Conservation (phyloP, 495 filamentous ascomycete species). For the Penicillium psychrofluorescens region DNA sequence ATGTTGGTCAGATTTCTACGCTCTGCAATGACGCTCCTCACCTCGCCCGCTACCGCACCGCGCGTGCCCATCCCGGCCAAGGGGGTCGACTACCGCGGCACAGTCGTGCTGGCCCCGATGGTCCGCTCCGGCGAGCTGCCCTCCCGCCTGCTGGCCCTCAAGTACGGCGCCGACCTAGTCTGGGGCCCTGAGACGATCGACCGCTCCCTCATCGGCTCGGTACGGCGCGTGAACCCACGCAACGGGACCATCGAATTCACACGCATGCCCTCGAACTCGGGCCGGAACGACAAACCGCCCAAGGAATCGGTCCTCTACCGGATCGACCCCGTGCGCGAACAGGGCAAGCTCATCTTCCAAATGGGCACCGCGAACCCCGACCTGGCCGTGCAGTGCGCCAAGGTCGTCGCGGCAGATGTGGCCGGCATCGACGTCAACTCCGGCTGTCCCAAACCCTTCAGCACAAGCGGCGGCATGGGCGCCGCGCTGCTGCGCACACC, state of each 20-base stretch:
- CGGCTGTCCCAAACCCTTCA: constrained; percentile 95
- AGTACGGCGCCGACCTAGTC: constrained; percentile 94
- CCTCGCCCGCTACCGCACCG: constrained; percentile 28
- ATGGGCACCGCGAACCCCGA: constrained; percentile 78
- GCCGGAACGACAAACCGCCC: constrained; percentile 33
- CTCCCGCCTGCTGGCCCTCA: constrained; percentile 74
- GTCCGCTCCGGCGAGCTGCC: constrained; percentile 93
- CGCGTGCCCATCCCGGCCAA: constrained; percentile 76
- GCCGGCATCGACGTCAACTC: constrained; percentile 95
- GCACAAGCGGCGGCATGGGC: constrained; percentile 86
- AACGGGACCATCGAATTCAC: constrained; percentile 78
- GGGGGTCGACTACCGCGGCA: constrained; percentile 88
- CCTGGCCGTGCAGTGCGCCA: constrained; percentile 74
- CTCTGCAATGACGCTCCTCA: constrained; percentile 48
- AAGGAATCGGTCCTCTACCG: constrained; percentile 76
- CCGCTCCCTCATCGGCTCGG: constrained; percentile 78
- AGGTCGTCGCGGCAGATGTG: constrained; percentile 76
- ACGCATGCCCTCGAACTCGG: constrained; percentile 61
- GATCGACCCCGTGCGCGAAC: constrained; percentile 68
- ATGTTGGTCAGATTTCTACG: constrained; percentile 34
- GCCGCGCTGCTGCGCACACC: constrained; percentile 80
- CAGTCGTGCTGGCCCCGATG: constrained; percentile 94
- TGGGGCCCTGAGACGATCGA: constrained; percentile 98
- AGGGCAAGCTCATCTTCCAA: constrained; percentile 73
- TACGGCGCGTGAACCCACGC: constrained; percentile 62